Base-by-base conservation (phyloP, 805 yeast species). In the Crinitomyces ghanaensis region DNA sequence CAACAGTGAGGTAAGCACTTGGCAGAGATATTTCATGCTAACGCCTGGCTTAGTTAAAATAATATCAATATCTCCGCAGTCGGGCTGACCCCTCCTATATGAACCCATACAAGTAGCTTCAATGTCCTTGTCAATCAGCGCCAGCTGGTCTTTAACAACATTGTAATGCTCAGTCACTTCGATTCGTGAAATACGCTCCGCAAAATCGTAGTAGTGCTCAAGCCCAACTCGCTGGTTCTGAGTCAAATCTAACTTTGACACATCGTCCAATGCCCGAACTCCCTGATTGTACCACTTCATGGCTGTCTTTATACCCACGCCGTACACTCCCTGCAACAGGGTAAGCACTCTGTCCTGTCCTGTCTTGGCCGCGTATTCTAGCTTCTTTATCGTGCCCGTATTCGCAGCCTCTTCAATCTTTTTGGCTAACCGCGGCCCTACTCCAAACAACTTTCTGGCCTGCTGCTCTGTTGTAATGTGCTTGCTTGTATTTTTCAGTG, bases 1-100 rank as follows among this genome's bases (percentile, higher is more conserved):
- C 13, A 57, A 26, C 6, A 62, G 39, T 13, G 40, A 39, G 4
- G 31, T 27, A 3, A 32, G 21, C 13, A 59, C 19, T n/a, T 49
- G 39, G 1, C 30, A 37, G 23, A 58, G 23, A 2, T 47, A 46
- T 2, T 40, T 37, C n/a, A 51, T 45, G 3, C 52, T 41, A 1
- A 54, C 51, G 4, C 48, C 56, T 11, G 51, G 34, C 16, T 49
- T 57, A 19, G 70, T 64, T 3, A 72, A 34, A 16, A 72, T 51
- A 26, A 69, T 57, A 46, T 72, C 79, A 24, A 72, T 60, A 43
- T 72, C 78, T 1, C 75, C 74, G 38, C 69, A 64, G 4, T 47
- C 46, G 3, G 38, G 29, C n/a, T 55, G 44, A 3, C 72, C 74
- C 14, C 78, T 57, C 21, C 71, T 53, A 45, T 66, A 72, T 4